Percentiles rank a stretch among this genome's conserved stretches.
Evolutionary conservation across 73 alveolate genomes (phyloP).

Genomic region (Tetrahymena malaccensis): DNA sequence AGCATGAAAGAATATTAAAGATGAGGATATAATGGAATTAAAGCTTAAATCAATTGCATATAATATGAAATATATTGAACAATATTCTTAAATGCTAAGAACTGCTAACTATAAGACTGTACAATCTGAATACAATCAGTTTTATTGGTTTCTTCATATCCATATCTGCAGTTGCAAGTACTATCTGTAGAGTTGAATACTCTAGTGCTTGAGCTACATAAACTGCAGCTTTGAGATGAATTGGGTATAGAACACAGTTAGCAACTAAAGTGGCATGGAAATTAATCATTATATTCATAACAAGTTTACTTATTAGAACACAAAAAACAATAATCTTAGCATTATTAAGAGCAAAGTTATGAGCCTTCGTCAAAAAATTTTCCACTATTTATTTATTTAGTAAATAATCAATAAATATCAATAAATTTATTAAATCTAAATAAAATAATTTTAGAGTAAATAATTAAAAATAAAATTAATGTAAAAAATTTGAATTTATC

Average conservation of each 20-base stretch:
- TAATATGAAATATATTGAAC: background rate
- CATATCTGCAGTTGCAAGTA: background rate
- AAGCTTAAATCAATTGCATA: background rate
- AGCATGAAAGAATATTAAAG: background rate
- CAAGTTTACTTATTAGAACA: background rate
- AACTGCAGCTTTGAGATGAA: background rate
- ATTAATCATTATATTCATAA: background rate
- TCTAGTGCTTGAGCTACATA: background rate
- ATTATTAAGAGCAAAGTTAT: background rate
- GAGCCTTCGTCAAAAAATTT: background rate
- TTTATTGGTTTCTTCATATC: background rate
- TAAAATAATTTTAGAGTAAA: no score
- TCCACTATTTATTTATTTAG: background rate
- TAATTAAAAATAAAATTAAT: no score
- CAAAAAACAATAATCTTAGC: background rate
- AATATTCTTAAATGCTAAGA: background rate
- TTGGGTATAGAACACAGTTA: background rate
- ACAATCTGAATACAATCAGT: background rate
- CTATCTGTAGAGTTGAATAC: background rate
- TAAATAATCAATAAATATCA: background rate
- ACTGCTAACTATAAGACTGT: background rate
- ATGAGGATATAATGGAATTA: background rate
- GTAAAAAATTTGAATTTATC: no score
- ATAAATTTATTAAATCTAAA: no score
- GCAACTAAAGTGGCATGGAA: background rate